Evolutionary conservation across 768 basidiomycete species (phyloP), one percentile per base, ranked within the genome.

Genomic region (Macrocybe gigantea): DNA sequence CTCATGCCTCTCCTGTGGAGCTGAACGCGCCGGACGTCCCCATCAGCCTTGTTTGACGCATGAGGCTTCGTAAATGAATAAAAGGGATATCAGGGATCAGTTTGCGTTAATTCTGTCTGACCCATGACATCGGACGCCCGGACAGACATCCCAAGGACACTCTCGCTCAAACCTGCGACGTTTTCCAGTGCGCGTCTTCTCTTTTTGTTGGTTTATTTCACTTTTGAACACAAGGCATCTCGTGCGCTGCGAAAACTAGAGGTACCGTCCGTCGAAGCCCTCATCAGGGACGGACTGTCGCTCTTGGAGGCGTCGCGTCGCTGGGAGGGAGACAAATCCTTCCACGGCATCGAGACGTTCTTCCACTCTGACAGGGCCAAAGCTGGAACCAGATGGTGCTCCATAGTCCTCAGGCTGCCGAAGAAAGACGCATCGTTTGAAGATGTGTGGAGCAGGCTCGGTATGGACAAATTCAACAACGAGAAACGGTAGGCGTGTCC

Each of bases 361-460:
- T 66, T 57, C 12, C 65, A 64, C 57, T 66, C 49, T 71, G 71
- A 51, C 58, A 58, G 29, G 57, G 52, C 14, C 69, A 72, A 46
- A 66, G 68, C 41, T 32, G 39, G 38, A n/a, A 34, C 40, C 14
- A 56, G 66, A 9, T 84, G 82, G 80, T 67, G 75, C 53, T 73
- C 72, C 60, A 64, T 77, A 31, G 61, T 78, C 45, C 77, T 73
- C 53, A 66, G 70, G 53, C 73, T 80, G 54, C 58, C 64, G 10
- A 58, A 64, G 13, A 63, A 74, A 22, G 79, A 82, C 38, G 70
- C 73, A 11, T 73, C 75, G 7, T 84, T 83, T 59, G 76, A 76
- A 44, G 71, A 73, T 47, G 69, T 84, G 56, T 83, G 83, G 82
- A 64, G 64, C 41, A 77, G 69, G 51, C 61, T 84, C 11, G 80